These are phyloP conservation scores for Candida tammaniensis DNA, from an alignment of 805 yeast genomes.

Conservation along the genomic window DNA sequence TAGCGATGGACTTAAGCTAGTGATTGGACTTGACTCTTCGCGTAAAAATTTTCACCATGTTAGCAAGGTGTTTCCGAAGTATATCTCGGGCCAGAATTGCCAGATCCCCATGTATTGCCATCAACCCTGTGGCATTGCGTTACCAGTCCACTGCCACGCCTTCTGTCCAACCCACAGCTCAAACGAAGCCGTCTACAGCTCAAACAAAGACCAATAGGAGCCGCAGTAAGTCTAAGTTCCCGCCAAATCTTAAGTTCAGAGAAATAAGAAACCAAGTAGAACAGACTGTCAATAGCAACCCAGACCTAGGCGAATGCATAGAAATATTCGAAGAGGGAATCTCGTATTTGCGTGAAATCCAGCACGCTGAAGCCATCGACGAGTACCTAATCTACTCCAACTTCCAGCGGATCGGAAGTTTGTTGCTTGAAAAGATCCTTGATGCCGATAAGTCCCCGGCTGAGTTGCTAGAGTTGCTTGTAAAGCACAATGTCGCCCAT, in stretches of 20 bases:
- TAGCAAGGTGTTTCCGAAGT: too few relatives aligned
- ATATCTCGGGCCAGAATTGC: too few relatives aligned
- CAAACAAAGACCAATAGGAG: too few relatives aligned
- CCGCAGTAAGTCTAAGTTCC: too few relatives aligned
- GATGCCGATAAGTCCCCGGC: constrained; percentile 7
- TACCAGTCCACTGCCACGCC: neutral
- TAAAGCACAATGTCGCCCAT: constrained; percentile 32
- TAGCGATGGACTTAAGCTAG: too few relatives aligned
- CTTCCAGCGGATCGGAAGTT: constrained; percentile 26
- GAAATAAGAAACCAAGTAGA: constrained; percentile 34
- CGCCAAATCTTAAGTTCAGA: constrained; percentile 9
- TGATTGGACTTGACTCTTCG: too few relatives aligned
- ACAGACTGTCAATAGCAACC: constrained; percentile 18
- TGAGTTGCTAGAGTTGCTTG: constrained; percentile 26
- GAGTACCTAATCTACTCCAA: constrained; percentile 21
- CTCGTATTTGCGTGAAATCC: constrained; percentile 36
- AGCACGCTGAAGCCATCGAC: constrained; percentile 29
- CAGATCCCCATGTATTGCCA: neutral
- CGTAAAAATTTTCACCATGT: too few relatives aligned
- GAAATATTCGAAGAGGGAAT: constrained; percentile 42
- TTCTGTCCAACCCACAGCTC: neutral
- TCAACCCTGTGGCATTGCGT: neutral
- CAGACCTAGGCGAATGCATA: constrained; percentile 25
- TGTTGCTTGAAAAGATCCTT: constrained; percentile 10
- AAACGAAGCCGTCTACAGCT: neutral